phyloP scores from a whole-genome alignment of 2,329 filamentous ascomycete genomes.

The Microdochium trichocladiopsis region DNA sequence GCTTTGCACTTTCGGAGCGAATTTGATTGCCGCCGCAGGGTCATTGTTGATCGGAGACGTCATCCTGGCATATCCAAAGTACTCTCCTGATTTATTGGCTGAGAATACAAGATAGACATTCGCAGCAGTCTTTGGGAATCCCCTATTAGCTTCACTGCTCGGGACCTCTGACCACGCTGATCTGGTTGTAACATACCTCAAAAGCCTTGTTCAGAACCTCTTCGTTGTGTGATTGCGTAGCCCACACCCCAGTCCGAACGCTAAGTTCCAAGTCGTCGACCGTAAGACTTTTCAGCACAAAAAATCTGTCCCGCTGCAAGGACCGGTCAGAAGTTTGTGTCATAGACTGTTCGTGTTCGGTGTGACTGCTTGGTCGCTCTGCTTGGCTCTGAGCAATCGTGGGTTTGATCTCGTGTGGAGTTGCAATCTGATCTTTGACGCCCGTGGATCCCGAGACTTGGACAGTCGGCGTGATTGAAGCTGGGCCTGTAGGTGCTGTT shows the following conservation, averaged over 20 bases:
- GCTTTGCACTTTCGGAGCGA: slow-evolving; percentile 57
- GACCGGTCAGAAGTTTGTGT: slow-evolving; percentile 10
- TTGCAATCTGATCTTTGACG: neutral
- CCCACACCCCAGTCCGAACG: slow-evolving; percentile 84
- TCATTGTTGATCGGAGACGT: slow-evolving; percentile 75
- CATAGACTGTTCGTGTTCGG: neutral
- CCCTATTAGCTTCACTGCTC: too few relatives aligned
- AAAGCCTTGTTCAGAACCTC: slow-evolving; percentile 75
- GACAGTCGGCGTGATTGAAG: slow-evolving; percentile 25
- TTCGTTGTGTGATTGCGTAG: slow-evolving; percentile 92
- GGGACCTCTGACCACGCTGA: too few relatives aligned
- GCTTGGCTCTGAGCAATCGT: too few relatives aligned
- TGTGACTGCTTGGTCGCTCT: too few relatives aligned
- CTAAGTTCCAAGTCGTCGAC: slow-evolving; percentile 85
- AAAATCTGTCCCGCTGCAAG: slow-evolving; percentile 64
- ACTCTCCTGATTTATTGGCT: slow-evolving; percentile 95
- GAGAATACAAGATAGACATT: slow-evolving; percentile 92
- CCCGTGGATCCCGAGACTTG: slow-evolving; percentile 3
- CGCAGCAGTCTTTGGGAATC: slow-evolving; percentile 54
- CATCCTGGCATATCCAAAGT: slow-evolving; percentile 94
- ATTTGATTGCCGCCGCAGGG: slow-evolving; percentile 59
- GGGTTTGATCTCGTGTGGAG: neutral
- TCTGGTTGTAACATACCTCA: slow-evolving; percentile 44
- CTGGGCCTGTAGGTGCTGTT: slow-evolving; percentile 48
- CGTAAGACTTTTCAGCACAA: slow-evolving; percentile 88